phyloP scores from a whole-genome alignment of 169 alveolate species.

The Eimeria falciformis region DNA sequence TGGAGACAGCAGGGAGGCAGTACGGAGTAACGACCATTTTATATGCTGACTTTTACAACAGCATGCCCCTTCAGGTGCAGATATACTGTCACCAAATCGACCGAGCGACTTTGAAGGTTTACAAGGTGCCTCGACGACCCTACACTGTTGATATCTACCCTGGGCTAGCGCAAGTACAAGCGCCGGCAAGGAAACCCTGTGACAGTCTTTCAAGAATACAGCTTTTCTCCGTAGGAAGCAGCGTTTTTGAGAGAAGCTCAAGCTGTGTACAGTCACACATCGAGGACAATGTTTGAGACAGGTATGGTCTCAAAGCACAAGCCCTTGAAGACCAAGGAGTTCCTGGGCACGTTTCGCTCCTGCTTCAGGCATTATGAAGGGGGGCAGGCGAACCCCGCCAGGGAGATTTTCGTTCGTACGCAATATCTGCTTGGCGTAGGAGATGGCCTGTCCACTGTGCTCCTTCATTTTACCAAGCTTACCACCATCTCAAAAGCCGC shows the following conservation, averaged over 20 bases:
- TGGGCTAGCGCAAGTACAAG: constrained; percentile 2
- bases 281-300: constrained; percentile 79
- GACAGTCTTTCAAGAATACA: constrained; percentile 14
- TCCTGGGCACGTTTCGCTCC: constrained; percentile 83
- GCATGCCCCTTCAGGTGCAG: constrained; percentile 77
- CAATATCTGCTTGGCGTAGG: constrained; percentile 79
- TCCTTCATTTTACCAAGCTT: constrained; percentile 80
- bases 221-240: constrained; percentile 17
- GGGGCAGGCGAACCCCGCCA: constrained; percentile 89
- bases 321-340: constrained; percentile 83
- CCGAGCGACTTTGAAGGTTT: constrained; percentile 94
- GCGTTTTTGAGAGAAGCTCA: constrained; percentile 51
- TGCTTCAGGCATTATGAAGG: constrained; percentile 86
- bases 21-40: constrained; percentile 90
- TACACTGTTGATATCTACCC: constrained; percentile 90
- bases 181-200: background rate
- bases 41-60: constrained; percentile 82
- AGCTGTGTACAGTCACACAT: constrained; percentile 69
- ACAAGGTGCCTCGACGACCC: constrained; percentile 90
- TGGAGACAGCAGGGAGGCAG: constrained; percentile 94
- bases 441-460: constrained; percentile 89
- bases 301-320: constrained; percentile 84
- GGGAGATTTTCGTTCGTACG: constrained; percentile 79
- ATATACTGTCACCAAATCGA: constrained; percentile 91
- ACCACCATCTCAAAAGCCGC: no score